Percentiles rank a stretch among this genome's conserved stretches.
Evolutionary conservation across 129 eudicot genomes (phyloP).

Genomic region (Lactuca saligna): DNA sequence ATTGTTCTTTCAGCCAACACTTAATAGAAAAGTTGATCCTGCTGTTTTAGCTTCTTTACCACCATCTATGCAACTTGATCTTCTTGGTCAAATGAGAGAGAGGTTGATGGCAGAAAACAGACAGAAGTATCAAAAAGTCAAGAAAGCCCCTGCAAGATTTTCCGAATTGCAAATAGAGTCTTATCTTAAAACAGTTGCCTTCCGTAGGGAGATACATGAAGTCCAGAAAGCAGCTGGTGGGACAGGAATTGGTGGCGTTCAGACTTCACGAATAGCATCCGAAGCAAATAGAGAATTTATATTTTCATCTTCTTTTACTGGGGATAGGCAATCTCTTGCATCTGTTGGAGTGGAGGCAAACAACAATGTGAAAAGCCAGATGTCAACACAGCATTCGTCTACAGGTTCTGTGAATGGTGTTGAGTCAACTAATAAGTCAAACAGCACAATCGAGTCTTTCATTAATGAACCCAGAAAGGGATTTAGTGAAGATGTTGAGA

Average conservation of each 20-base stretch:
- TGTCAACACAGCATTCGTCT: slow-evolving; percentile 32
- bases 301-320: slow-evolving; percentile 83
- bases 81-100: slow-evolving; percentile 98
- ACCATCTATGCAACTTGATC: slow-evolving; percentile 99
- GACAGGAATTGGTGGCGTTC: slow-evolving; percentile 79
- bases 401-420: slow-evolving; percentile 24
- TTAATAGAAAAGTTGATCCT: slow-evolving; percentile 79
- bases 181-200: slow-evolving; percentile 95
- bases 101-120: slow-evolving; percentile 98
- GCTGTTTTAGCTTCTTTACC: slow-evolving; percentile 94
- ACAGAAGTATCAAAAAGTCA: slow-evolving; percentile 89
- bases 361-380: slow-evolving; percentile 35
- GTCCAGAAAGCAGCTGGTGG: slow-evolving; percentile 97
- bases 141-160: slow-evolving; percentile 86
- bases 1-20: slow-evolving; percentile 64
- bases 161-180: slow-evolving; percentile 91
- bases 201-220: slow-evolving; percentile 89
- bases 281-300: slow-evolving; percentile 86
- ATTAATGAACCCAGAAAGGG: slow-evolving; percentile 39
- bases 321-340: slow-evolving; percentile 64
- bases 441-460: slow-evolving; percentile 34
- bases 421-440: slow-evolving; percentile 32
- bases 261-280: slow-evolving; percentile 95
- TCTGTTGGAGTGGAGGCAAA: slow-evolving; percentile 63
- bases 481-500: slow-evolving; percentile 64